Percentiles rank a stretch among this genome's conserved stretches.
Conservation (phyloP, 148 eudicot genomes). For the Chenopodium album region DNA sequence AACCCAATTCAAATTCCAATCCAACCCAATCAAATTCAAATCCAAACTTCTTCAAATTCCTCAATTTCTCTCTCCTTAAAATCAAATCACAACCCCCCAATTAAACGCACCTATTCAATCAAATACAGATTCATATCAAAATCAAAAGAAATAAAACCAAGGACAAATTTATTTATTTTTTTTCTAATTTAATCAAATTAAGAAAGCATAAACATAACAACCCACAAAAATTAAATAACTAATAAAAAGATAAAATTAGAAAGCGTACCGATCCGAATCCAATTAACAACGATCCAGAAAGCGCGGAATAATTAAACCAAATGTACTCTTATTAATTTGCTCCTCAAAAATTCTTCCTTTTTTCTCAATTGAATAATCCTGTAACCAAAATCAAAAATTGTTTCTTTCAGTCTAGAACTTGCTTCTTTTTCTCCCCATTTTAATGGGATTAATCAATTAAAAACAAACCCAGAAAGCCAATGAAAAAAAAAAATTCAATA, state of each 20-base stretch:
- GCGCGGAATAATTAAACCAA: constrained; percentile 6
- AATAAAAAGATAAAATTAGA: not conserved
- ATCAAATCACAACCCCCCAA: not conserved
- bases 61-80: too few species aligned
- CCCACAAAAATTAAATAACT: constrained; percentile 6
- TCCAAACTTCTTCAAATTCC: not conserved
- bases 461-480: not conserved
- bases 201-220: too few species aligned
- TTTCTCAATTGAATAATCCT: constrained; percentile 11
- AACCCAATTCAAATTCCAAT: constrained; percentile 22
- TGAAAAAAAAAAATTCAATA: constrained; percentile 11
- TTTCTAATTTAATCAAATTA: not conserved
- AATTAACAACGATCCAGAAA: constrained; percentile 17
- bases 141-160: not conserved
- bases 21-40: constrained; percentile 5
- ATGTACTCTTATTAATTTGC: not conserved
- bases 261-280: constrained; percentile 29
- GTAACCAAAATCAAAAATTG: constrained; percentile 15
- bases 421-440: not conserved
- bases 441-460: not conserved
- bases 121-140: constrained; percentile 14
- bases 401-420: constrained; percentile 2
- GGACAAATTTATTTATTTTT: not conserved
- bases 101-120: constrained; percentile 19
- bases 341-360: not conserved